Evolutionary conservation across 805 yeast genomes (phyloP), one percentile per base, ranked within the genome.

Genomic region (Huiozyma naganishii): DNA sequence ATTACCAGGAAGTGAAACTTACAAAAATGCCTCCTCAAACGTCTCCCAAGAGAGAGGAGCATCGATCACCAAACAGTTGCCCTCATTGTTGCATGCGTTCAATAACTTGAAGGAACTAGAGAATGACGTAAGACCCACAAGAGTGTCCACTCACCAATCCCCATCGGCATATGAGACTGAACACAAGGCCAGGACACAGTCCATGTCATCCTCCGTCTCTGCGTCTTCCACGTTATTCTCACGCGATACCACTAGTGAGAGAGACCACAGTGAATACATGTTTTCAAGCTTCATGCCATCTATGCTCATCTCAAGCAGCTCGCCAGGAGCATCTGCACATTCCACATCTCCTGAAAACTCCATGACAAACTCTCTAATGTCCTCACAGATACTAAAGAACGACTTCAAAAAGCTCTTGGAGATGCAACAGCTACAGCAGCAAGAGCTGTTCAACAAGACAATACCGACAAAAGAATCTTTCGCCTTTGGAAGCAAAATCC

Each of bases 1-100:
- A 17, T 17, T 17, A 17, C 23, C 23, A 17, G 23, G 23, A 17
- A 17, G 23, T 17, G 23, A 17, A 17, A 17, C 23, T 17, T 17
- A 17, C 23, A 17, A 4, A 3, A 17, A 17, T 17, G 23, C 23
- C 23, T 17, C 23, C 23, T 17, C 23, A 17, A 17, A 17, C 23
- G 23, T 17, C 23, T 4, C 2, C 23, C 23, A 17, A 17, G 23
- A 17, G 33, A 30, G 33, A 8, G n/a, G n/a, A 3, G n/a, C n/a
- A 11, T 11, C 33, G n/a, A 64, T 82, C 11, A 55, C 79, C 1
- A 82, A 78, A 41, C 84, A 80, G 54, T 57, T 82, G 48, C 90
- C 90, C 1, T 72, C 72, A 46, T 60, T 82, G 53, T 67, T 81
- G 72, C 68, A 75, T 23, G 88, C 86, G 12, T 82, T 81, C 54